A percentile compares a stretch with the other conserved stretches of the same genome.
These are phyloP conservation scores for Shiraia bambusicola DNA, from an alignment of 2,329 filamentous ascomycete species.

Conservation along the genomic window DNA sequence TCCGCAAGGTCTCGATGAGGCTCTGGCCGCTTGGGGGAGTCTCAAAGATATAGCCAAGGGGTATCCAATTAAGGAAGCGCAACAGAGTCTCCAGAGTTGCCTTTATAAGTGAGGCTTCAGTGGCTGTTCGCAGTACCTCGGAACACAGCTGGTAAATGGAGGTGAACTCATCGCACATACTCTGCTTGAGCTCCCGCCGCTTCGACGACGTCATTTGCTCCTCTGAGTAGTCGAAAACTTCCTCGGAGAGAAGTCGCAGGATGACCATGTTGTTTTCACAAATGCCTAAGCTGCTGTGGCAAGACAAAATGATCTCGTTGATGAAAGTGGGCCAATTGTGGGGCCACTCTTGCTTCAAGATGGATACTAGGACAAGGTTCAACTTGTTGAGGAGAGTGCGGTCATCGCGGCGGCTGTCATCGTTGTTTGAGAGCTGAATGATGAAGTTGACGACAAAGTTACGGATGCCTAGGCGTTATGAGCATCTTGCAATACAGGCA, in stretches of 20 bases:
- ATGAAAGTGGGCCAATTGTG: slow-evolving; percentile 99
- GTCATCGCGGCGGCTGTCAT: slow-evolving; percentile 81
- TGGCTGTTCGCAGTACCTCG: slow-evolving; percentile 88
- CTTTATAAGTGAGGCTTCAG: slow-evolving; percentile 85
- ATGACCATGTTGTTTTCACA: slow-evolving; percentile 99
- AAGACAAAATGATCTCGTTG: slow-evolving; percentile 97
- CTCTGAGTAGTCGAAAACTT: slow-evolving; percentile 98
- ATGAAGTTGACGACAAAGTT: slow-evolving; percentile 99
- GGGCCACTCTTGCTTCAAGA: slow-evolving; percentile 99
- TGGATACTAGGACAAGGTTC: slow-evolving; percentile 94
- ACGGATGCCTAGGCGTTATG: slow-evolving; percentile 71
- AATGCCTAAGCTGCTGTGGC: slow-evolving; percentile 91
- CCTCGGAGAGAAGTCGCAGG: slow-evolving; percentile 88
- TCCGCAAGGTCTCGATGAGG: slow-evolving; percentile 91
- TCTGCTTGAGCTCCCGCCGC: slow-evolving; percentile 93
- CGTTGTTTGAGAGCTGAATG: slow-evolving; percentile 85
- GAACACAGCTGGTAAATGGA: slow-evolving; percentile 97
- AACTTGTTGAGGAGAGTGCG: slow-evolving; percentile 95
- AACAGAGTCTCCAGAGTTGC: slow-evolving; percentile 95
- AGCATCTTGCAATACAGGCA: slow-evolving; percentile 3
- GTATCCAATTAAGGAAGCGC: slow-evolving; percentile 98
- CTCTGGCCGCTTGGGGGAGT: slow-evolving; percentile 63
- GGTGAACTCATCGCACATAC: slow-evolving; percentile 98
- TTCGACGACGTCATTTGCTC: slow-evolving; percentile 99
- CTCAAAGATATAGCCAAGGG: slow-evolving; percentile 97